Conservation (phyloP, 768 basidiomycete genomes). For the Podaxis rugospora region DNA sequence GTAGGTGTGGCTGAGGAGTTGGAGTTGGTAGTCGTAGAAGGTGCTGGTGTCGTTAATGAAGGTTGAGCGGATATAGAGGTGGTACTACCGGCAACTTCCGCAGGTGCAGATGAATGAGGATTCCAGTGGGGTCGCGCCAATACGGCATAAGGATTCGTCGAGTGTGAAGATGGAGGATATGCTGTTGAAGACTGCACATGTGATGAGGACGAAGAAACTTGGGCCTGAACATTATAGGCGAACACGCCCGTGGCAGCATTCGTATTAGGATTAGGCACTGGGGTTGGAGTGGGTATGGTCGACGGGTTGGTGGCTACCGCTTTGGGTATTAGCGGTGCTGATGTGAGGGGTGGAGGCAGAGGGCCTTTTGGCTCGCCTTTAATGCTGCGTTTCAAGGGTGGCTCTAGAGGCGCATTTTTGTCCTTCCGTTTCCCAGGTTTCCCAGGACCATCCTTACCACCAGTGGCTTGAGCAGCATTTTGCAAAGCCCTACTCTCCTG, state of each 20-base stretch:
- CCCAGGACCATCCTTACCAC: slow-evolving; percentile 26
- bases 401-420: slow-evolving; percentile 50
- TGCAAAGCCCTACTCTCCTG: slow-evolving; percentile 55
- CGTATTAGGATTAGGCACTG: slow-evolving; percentile 17
- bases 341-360: slow-evolving; percentile 67
- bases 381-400: slow-evolving; percentile 64
- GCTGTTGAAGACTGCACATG: slow-evolving; percentile 19
- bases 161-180: slow-evolving; percentile 21
- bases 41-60: slow-evolving; percentile 10
- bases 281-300: slow-evolving; percentile 16
- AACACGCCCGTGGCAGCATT: slow-evolving; percentile 37
- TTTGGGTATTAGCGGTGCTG: slow-evolving; percentile 54
- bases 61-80: slow-evolving; percentile 19
- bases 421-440: slow-evolving; percentile 55
- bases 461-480: slow-evolving; percentile 28
- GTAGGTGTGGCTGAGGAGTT: slow-evolving; percentile 20
- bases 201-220: slow-evolving; percentile 19
- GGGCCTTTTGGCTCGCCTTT: slow-evolving; percentile 60
- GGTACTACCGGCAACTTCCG: slow-evolving; percentile 20
- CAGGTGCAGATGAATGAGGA: slow-evolving; percentile 22
- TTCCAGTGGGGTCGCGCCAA: slow-evolving; percentile 31
- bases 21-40: slow-evolving; percentile 13
- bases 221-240: slow-evolving; percentile 34
- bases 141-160: slow-evolving; percentile 36
- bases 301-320: slow-evolving; percentile 22